Base-by-base conservation (phyloP, 2,329 filamentous ascomycete genomes). In the Emmonsia crescens region DNA sequence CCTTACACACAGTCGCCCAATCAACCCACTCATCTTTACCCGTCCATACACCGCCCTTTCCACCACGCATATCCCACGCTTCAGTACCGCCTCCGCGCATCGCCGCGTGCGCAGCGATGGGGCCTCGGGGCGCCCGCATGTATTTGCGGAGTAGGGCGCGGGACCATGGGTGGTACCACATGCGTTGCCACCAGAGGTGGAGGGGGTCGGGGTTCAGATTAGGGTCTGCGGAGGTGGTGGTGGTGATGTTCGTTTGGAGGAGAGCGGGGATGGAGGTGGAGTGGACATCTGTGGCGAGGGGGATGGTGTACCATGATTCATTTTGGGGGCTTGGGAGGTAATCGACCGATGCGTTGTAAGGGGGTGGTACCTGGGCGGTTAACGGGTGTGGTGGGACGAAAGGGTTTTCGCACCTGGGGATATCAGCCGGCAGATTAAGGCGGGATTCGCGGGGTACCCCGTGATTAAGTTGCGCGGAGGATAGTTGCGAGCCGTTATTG, bases 11-110 rank as follows among this genome's bases (percentile, higher is more conserved):
- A 29, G 82, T 79, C 6, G 73, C 74, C 71, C 80, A 81, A 0
- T 74, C 74, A 27, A 81, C 63, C 80, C 80, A 83, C 44, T 75
- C 72, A 24, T 74, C 74, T n/a, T 73, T 71, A 14, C 76, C 77
- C 0, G 80, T 82, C 82, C 82, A 84, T 3, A 82, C 70, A 8
- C 81, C 82, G 2, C 81, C 80, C n/a, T 74, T 75, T 0, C 81
- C 81, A 10, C 80, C 81, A 16, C 80, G 76, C 60, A 73, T 68
- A 65, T 83, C 78, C 78, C 79, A 80, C 69, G 74, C 75, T 0
- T 74, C 71, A 57, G 79, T 75, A 2, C 78, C 79, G 14, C 79
- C 80, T 2, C 38, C 5, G 0, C 77, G 71, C 6, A 77, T 72
- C 0, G 76, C 75, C 10, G 74, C 74, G 60, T 78, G 75, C 16